A percentile compares a stretch with the other conserved stretches of the same genome.
Evolutionary conservation across 768 basidiomycete genomes (phyloP).

Genomic region (Lactarius quietus): DNA sequence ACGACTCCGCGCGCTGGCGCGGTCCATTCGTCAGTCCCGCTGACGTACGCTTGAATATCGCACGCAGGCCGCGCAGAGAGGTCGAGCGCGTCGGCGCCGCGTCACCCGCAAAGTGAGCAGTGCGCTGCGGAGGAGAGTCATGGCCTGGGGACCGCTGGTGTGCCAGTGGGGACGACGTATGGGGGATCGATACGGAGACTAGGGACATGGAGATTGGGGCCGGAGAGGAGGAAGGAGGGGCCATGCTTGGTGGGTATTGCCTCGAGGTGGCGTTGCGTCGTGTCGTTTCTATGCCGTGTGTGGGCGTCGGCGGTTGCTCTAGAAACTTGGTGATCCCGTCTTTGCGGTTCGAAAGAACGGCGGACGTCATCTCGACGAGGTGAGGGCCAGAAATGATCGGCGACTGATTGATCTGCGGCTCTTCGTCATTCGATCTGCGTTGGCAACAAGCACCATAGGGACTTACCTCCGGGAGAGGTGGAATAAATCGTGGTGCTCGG

Average conservation of each 20-base stretch:
- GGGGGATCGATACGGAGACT: not conserved
- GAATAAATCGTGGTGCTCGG: not conserved
- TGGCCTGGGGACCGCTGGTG: not conserved
- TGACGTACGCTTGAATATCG: constrained; percentile 22
- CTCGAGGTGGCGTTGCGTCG: not conserved
- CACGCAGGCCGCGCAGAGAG: constrained; percentile 14
- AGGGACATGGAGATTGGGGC: not conserved
- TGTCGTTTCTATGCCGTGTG: not conserved
- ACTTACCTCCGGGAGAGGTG: constrained; percentile 11
- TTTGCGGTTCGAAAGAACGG: not conserved
- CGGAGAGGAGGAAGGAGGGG: not conserved
- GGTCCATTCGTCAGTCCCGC: constrained; percentile 2
- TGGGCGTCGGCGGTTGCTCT: not conserved
- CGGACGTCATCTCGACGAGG: not conserved
- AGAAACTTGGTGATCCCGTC: not conserved
- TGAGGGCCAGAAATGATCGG: constrained; percentile 9
- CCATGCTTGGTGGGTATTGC: not conserved
- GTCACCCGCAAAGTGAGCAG: not conserved
- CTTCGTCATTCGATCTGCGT: not conserved
- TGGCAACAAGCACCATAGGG: not conserved
- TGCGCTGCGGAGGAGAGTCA: not conserved
- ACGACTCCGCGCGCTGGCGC: constrained; percentile 17
- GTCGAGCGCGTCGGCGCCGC: constrained; percentile 1
- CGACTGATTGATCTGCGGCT: constrained; percentile 9
- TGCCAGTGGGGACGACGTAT: constrained; percentile 2